Conservation (phyloP, 805 yeast genomes). For the Metschnikowia anglica region DNA sequence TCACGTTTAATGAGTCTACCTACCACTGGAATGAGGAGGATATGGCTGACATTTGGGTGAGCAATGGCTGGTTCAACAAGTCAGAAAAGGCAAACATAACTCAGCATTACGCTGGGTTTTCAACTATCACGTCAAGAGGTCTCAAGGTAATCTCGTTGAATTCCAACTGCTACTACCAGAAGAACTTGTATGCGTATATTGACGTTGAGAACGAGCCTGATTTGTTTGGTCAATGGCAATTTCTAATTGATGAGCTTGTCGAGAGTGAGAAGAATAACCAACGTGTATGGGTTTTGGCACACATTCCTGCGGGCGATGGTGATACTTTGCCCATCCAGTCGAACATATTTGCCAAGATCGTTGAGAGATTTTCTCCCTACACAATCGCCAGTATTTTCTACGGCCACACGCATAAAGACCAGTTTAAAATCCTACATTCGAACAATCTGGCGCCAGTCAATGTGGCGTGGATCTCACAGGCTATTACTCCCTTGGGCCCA, state of each 20-base stretch:
- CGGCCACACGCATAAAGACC: slow-evolving; percentile 73
- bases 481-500: slow-evolving; percentile 59
- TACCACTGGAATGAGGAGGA: slow-evolving; percentile 42
- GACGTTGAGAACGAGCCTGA: slow-evolving; percentile 56
- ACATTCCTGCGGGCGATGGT: slow-evolving; percentile 55
- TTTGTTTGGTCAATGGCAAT: slow-evolving; percentile 61
- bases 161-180: slow-evolving; percentile 65
- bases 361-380: slow-evolving; percentile 66
- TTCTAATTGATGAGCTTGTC: slow-evolving; percentile 59
- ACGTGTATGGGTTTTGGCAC: slow-evolving; percentile 73
- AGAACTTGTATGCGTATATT: slow-evolving; percentile 54
- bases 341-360: slow-evolving; percentile 51
- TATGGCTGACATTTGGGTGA: slow-evolving; percentile 37
- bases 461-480: slow-evolving; percentile 65
- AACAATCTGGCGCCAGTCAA: slow-evolving; percentile 40
- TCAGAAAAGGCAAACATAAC: slow-evolving; percentile 26
- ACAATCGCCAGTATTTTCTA: slow-evolving; percentile 68
- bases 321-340: slow-evolving; percentile 65
- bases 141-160: slow-evolving; percentile 42
- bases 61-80: slow-evolving; percentile 38
- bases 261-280: slow-evolving; percentile 57
- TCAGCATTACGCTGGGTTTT: slow-evolving; percentile 61
- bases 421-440: slow-evolving; percentile 58
- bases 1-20: slow-evolving; percentile 17
- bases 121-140: slow-evolving; percentile 54